Percentiles rank a stretch among this genome's conserved stretches.
Evolutionary conservation across 345 rosid species (phyloP).

Genomic region (Noccaea caerulescens): DNA sequence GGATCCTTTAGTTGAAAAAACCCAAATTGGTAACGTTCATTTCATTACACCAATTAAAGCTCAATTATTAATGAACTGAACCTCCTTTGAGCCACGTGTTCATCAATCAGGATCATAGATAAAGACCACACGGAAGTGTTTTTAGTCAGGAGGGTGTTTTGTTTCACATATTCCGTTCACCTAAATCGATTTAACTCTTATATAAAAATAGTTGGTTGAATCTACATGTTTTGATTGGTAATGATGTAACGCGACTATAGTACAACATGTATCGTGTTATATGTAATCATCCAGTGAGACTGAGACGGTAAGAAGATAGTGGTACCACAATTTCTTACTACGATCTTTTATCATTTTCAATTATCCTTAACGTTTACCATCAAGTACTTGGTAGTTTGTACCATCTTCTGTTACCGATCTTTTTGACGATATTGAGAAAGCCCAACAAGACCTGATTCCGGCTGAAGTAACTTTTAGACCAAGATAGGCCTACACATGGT

Average conservation of each 20-base stretch:
- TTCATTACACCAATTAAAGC: conserved; percentile 1
- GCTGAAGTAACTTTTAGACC: not conserved
- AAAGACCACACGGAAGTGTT: conserved; percentile 35
- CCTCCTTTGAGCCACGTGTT: conserved; percentile 14
- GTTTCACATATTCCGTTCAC: conserved; percentile 20
- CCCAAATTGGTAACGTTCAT: conserved; percentile 13
- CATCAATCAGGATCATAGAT: not conserved
- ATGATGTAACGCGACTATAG: too few species aligned
- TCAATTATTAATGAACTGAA: conserved; percentile 24
- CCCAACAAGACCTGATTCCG: not conserved
- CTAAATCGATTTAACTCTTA: conserved; percentile 23
- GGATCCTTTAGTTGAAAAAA: not conserved
- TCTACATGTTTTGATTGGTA: too few species aligned
- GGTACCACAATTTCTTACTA: too few species aligned
- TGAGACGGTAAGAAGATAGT: too few species aligned
- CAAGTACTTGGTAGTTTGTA: too few species aligned
- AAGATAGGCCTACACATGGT: not conserved
- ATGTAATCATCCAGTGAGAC: too few species aligned
- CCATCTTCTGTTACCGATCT: not conserved
- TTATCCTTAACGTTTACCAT: too few species aligned
- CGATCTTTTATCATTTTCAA: too few species aligned
- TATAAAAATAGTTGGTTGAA: not conserved
- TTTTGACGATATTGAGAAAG: not conserved
- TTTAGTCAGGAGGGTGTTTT: conserved; percentile 10
- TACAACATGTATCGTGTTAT: too few species aligned